Base-by-base conservation (phyloP, 1,284 basidiomycete genomes). In the Mycosarcoma maydis region DNA sequence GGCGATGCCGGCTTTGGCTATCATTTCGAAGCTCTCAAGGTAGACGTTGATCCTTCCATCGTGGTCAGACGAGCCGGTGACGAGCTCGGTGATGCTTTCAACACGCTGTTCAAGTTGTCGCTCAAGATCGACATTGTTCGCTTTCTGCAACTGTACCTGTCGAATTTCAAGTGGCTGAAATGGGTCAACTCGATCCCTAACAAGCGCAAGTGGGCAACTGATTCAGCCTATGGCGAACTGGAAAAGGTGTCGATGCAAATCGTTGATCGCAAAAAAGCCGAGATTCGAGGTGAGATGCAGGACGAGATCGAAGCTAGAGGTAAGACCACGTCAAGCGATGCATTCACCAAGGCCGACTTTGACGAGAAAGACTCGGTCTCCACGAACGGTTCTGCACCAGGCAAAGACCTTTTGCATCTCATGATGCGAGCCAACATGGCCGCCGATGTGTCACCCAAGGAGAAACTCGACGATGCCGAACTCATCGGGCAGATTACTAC, bases 381-480 rank as follows among this genome's bases (percentile, higher is more conserved):
- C 7, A 32, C 46, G 3, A 30, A 24, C 10, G 52, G 46, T 7
- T 23, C 45, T 1, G 32, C 53, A 10, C 17, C 49, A 11, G 62
- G 65, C n/a, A 77, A 76, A 34, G 78, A 80, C 59, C 52, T 80
- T 23, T 40, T 80, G 17, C 66, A 77, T 29, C 47, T 76, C 13
- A 67, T 80, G 66, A 71, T 80, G 58, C 65, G 76, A 10, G 75
- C 77, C 22, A 78, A 80, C 47, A 72, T 75, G 72, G 73, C 76
- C 9, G 58, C 50, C 14, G 80, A 76, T 47, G 61, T 81, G 5
- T 20, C 38, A 4, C 30, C 46, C 3, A 47, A 55, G 20, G 68
- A 75, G 29, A 58, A 62, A 33, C 53, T 80, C 7, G 59, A 62
- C 26, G 78, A 80, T 38, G 48, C 50, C 11, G 77, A 80, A 48